Conservation (phyloP, 768 basidiomycete species). For the Podaxis carcinomalis region DNA sequence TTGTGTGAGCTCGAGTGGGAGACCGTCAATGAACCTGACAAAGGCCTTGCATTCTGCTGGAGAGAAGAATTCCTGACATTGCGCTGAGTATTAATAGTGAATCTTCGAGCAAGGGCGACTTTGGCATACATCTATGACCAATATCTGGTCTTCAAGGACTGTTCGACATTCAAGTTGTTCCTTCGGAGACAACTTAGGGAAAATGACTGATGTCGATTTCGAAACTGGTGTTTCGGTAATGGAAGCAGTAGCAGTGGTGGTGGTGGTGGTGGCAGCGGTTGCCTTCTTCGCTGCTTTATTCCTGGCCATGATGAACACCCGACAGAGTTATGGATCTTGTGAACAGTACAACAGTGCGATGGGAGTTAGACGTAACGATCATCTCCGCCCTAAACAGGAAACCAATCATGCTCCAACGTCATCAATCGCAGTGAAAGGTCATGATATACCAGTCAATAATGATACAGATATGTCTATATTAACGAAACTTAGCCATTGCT, state of each 20-base stretch:
- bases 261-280: slow-evolving; percentile 5
- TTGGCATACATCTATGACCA: slow-evolving; percentile 51
- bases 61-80: slow-evolving; percentile 47
- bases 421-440: no score
- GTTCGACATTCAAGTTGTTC: slow-evolving; percentile 38
- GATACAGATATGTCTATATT: no score
- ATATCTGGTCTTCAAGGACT: slow-evolving; percentile 60
- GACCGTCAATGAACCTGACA: slow-evolving; percentile 52
- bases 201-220: slow-evolving; percentile 19
- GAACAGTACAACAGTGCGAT: no score
- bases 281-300: slow-evolving; percentile 18
- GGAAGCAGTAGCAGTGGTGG: not conserved
- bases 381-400: no score
- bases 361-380: not conserved
- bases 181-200: slow-evolving; percentile 45
- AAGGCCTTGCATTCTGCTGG: slow-evolving; percentile 58
- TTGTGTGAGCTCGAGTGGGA: slow-evolving; percentile 62
- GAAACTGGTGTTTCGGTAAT: not conserved
- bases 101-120: not conserved
- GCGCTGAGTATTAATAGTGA: not conserved
- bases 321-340: no score
- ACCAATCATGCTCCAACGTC: no score
- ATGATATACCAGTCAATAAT: no score
- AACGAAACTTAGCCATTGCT: no score
- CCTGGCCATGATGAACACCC: no score